phyloP scores from a whole-genome alignment of 225 moss, liverwort and hornwort species.

The Asterella californica region DNA sequence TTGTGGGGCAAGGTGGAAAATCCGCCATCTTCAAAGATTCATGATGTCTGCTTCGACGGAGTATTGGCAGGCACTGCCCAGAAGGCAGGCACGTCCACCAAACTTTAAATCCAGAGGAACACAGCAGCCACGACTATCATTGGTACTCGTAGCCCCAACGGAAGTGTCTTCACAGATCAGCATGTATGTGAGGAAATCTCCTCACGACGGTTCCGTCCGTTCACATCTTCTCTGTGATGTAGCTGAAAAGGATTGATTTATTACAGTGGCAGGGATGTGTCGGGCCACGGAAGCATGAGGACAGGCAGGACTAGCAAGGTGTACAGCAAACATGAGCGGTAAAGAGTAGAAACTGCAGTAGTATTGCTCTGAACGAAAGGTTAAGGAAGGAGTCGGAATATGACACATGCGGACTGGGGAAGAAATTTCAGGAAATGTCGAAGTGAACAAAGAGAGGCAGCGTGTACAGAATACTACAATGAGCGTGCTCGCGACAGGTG shows the following conservation, averaged over 20 bases:
- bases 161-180: slow-evolving; percentile 5
- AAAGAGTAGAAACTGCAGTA: background rate
- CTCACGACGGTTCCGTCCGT: slow-evolving; percentile 10
- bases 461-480: slow-evolving; percentile 12
- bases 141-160: background rate
- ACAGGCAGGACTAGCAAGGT: background rate
- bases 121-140: slow-evolving; percentile 1
- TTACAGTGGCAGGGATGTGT: slow-evolving; percentile 1
- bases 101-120: background rate
- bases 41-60: background rate
- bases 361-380: background rate
- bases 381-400: background rate
- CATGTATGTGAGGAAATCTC: slow-evolving; percentile 7
- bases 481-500: slow-evolving; percentile 5
- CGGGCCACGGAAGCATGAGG: background rate
- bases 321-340: background rate
- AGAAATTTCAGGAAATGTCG: background rate
- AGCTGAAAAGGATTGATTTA: slow-evolving; percentile 3
- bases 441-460: slow-evolving; percentile 4
- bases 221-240: slow-evolving; percentile 19
- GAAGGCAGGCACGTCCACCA: background rate
- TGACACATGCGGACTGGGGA: slow-evolving; percentile 9
- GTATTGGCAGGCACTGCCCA: slow-evolving; percentile 9
- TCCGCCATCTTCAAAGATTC: slow-evolving; percentile 16
- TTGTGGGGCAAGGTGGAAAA: slow-evolving; percentile 13